Percentiles rank a stretch among this genome's conserved stretches.
phyloP scores from a whole-genome alignment of 352 stramenopile species.

The Thraustochytrium striatum region DNA sequence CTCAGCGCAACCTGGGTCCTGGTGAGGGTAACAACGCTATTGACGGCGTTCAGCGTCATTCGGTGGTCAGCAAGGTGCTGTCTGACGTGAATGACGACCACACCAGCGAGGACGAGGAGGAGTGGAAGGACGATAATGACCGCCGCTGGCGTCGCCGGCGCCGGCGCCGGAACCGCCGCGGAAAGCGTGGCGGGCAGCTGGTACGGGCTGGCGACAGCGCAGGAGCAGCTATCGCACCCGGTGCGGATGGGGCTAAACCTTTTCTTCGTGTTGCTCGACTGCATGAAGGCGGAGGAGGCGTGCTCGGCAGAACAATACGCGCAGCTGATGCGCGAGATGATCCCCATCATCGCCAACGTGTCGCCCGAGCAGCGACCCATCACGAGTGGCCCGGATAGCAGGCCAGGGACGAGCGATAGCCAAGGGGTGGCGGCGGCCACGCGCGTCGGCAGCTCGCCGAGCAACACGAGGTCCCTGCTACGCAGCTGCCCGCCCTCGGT shows the following conservation, averaged over 20 bases:
- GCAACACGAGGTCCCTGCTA: no score
- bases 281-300: constrained; percentile 34
- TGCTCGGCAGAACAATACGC: constrained; percentile 23
- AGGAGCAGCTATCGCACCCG: constrained; percentile 25
- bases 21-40: no score
- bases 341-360: background rate
- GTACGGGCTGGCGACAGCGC: no score
- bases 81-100: background rate
- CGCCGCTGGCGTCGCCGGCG: background rate
- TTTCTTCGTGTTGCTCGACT: constrained; percentile 40
- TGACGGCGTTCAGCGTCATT: constrained; percentile 56
- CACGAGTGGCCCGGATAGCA: no score
- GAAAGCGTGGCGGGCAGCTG: background rate
- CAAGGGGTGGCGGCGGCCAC: no score
- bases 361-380: no score
- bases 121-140: background rate
- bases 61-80: constrained; percentile 57
- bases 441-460: no score
- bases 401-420: no score
- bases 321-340: constrained; percentile 7
- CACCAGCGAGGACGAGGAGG: constrained; percentile 50
- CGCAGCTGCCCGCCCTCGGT: background rate
- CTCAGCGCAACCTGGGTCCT: constrained; percentile 54
- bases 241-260: constrained; percentile 17
- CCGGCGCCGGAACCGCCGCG: background rate